Evolutionary conservation across 805 yeast genomes (phyloP).

Genomic region (Teunomyces stri): DNA sequence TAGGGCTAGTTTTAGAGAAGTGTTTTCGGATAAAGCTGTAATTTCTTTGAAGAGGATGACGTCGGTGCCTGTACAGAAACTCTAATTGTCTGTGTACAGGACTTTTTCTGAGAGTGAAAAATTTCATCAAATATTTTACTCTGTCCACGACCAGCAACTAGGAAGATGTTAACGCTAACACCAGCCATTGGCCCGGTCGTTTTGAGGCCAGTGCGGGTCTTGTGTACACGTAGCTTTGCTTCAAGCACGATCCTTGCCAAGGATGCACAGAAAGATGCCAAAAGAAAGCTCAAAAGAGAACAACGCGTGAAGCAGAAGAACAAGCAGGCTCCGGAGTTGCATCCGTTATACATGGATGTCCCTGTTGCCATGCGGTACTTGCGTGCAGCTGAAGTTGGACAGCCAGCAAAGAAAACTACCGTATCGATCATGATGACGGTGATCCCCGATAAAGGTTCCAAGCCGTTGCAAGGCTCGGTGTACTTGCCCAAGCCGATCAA

Average conservation of each 20-base stretch:
- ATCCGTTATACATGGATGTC: constrained; percentile 70
- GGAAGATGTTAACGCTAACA: not conserved
- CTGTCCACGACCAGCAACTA: not conserved
- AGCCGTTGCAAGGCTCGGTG: constrained; percentile 69
- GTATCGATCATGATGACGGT: constrained; percentile 58
- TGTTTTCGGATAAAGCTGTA: too few relatives aligned
- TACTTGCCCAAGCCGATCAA: constrained; percentile 71
- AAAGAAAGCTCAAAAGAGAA: constrained; percentile 21
- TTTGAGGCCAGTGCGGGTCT: not conserved
- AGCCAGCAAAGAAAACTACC: constrained; percentile 67
- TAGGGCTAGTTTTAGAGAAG: too few relatives aligned
- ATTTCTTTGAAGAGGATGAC: too few relatives aligned
- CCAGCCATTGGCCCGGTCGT: not conserved
- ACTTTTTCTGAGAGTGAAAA: not conserved
- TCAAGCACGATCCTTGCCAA: constrained; percentile 2
- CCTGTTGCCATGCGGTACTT: constrained; percentile 72
- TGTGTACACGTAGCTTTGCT: not conserved
- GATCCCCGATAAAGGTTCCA: constrained; percentile 74
- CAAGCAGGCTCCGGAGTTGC: constrained; percentile 31
- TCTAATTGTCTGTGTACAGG: not conserved
- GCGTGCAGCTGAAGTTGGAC: constrained; percentile 90
- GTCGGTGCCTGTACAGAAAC: not conserved
- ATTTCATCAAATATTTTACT: not conserved
- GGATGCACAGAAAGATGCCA: constrained; percentile 16
- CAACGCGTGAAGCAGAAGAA: constrained; percentile 23